These are phyloP conservation scores for Phaffia rhodozyma DNA, from an alignment of 1,284 basidiomycete genomes.

Conservation along the genomic window DNA sequence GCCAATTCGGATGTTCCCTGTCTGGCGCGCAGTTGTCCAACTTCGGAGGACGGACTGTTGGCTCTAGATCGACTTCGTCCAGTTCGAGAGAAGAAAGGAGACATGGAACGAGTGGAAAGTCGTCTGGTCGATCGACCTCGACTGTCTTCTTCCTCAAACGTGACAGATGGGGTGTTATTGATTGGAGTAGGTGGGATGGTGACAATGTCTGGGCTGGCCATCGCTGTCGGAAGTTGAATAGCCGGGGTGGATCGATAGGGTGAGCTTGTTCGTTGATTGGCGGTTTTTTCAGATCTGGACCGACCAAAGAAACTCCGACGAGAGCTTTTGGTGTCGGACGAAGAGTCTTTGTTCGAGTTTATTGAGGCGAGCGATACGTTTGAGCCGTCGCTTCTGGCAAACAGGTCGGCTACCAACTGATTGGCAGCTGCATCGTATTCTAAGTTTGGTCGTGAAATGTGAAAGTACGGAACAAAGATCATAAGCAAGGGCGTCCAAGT, in stretches of 20 bases:
- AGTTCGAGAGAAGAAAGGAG: constrained; percentile 13
- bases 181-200: constrained; percentile 7
- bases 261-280: not conserved
- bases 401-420: constrained; percentile 12
- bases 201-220: not conserved
- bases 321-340: not conserved
- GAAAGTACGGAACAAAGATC: not conserved
- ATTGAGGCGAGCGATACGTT: constrained; percentile 1
- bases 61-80: constrained; percentile 12
- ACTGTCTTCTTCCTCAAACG: not conserved
- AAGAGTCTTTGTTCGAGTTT: not conserved
- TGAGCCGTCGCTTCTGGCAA: constrained; percentile 7
- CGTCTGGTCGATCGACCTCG: constrained; percentile 5
- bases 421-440: constrained; percentile 13
- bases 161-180: not conserved
- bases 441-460: not conserved
- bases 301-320: constrained; percentile 14
- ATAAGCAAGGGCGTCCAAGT: not conserved
- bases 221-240: not conserved
- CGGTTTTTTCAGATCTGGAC: not conserved
- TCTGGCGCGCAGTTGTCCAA: constrained; percentile 8
- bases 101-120: constrained; percentile 15
- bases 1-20: constrained; percentile 11
- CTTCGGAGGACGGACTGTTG: not conserved
- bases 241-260: not conserved